Conservation (phyloP, 2,329 filamentous ascomycete genomes). For the Pyrenochaeta sp. region DNA sequence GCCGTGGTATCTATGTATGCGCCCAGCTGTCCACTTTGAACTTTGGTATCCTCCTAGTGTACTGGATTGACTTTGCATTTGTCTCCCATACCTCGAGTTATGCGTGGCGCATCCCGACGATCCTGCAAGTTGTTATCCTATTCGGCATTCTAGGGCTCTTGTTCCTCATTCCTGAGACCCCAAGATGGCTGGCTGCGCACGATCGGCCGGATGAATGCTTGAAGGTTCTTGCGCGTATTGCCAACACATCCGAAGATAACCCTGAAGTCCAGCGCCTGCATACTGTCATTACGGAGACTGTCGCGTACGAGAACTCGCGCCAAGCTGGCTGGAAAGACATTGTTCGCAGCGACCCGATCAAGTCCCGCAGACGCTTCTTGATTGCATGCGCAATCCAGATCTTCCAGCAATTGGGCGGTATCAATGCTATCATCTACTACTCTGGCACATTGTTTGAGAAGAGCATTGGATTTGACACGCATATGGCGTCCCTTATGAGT, state of each 20-base stretch:
- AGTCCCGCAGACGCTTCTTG: conserved; percentile 24
- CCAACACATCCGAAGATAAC: conserved; percentile 11
- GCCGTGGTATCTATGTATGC: conserved; percentile 26
- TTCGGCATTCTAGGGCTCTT: conserved; percentile 13
- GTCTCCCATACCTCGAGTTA: conserved; percentile 22
- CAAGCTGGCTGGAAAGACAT: conserved; percentile 26
- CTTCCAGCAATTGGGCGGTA: conserved; percentile 26
- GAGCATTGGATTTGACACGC: conserved; percentile 25
- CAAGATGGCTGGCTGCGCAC: conserved; percentile 24
- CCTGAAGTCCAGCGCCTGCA: conserved; percentile 21
- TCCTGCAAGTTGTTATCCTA: conserved; percentile 19
- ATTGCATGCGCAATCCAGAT: conserved; percentile 26
- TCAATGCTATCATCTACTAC: conserved; percentile 29
- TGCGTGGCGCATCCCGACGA: conserved; percentile 22
- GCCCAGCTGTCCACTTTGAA: conserved; percentile 26
- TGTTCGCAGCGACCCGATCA: conserved; percentile 23
- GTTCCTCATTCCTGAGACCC: conserved; percentile 19
- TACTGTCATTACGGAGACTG: conserved; percentile 24
- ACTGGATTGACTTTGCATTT: conserved; percentile 27
- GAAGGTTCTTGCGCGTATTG: conserved; percentile 20
- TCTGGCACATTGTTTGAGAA: conserved; percentile 25
- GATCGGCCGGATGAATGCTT: conserved; percentile 24
- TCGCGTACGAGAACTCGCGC: conserved; percentile 21
- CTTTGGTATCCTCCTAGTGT: conserved; percentile 23
- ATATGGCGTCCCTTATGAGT: conserved; percentile 25